Percentiles rank a stretch among this genome's conserved stretches.
phyloP scores from a whole-genome alignment of 148 eudicot genomes.

The Silene uniflora region DNA sequence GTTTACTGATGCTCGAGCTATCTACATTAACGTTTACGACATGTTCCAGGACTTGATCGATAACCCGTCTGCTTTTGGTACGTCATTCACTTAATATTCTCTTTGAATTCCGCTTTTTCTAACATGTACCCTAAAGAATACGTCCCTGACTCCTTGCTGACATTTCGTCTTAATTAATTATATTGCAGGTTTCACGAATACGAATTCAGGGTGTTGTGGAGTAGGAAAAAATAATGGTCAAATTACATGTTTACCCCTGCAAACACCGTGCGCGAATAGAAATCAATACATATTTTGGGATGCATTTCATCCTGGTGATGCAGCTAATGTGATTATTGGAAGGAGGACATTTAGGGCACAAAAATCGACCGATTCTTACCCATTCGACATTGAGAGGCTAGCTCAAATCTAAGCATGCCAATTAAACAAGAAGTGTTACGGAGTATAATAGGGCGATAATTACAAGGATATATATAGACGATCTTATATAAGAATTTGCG shows the following conservation, averaged over 20 bases:
- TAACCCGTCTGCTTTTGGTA: slow-evolving; percentile 34
- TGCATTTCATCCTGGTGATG: slow-evolving; percentile 65
- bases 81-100: neutral
- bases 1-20: slow-evolving; percentile 30
- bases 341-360: slow-evolving; percentile 43
- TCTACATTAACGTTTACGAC: slow-evolving; percentile 42
- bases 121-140: no score
- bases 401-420: slow-evolving; percentile 32
- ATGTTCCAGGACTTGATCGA: slow-evolving; percentile 33
- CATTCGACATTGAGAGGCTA: slow-evolving; percentile 45
- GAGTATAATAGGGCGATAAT: neutral
- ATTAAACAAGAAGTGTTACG: neutral
- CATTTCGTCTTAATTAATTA: no score
- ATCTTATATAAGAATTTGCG: neutral
- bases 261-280: slow-evolving; percentile 50
- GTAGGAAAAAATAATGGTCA: slow-evolving; percentile 92
- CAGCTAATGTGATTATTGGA: slow-evolving; percentile 48
- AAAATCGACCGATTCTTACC: slow-evolving; percentile 44
- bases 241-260: slow-evolving; percentile 66
- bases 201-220: slow-evolving; percentile 84
- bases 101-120: no score
- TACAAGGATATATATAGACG: neutral
- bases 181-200: slow-evolving; percentile 59
- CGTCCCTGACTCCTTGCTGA: no score
- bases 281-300: slow-evolving; percentile 62